Conservation (phyloP, 768 basidiomycete genomes). For the Leccinellum rugosiceps region DNA sequence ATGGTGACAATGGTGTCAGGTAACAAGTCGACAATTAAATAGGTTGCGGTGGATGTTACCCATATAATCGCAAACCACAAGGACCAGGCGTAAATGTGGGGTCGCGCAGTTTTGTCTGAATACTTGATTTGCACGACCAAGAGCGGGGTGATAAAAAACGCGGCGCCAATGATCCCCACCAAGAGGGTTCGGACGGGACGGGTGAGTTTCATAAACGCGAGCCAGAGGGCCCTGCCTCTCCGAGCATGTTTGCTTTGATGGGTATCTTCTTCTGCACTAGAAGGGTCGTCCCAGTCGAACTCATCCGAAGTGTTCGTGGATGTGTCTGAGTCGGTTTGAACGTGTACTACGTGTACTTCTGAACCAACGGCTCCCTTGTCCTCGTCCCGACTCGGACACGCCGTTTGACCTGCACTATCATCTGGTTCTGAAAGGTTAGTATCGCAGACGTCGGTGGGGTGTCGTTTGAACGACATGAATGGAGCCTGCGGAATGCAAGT, state of each 20-base stretch:
- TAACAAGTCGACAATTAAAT: constrained; percentile 60
- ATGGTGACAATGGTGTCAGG: constrained; percentile 54
- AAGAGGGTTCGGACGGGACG: constrained; percentile 56
- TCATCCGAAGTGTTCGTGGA: constrained; percentile 64
- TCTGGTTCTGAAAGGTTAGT: constrained; percentile 6
- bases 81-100: constrained; percentile 61
- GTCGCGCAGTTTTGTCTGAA: constrained; percentile 40
- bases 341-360: neutral
- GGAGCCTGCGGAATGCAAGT: constrained; percentile 2
- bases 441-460: constrained; percentile 4
- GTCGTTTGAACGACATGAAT: constrained; percentile 16
- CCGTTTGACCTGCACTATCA: neutral
- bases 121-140: constrained; percentile 67
- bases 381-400: constrained; percentile 4
- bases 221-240: constrained; percentile 60
- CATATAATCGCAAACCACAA: constrained; percentile 69
- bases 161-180: constrained; percentile 55
- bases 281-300: constrained; percentile 67
- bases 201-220: constrained; percentile 64
- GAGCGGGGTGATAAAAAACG: constrained; percentile 65
- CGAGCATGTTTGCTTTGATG: constrained; percentile 44
- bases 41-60: constrained; percentile 59
- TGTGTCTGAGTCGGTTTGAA: constrained; percentile 30
- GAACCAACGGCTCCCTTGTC: constrained; percentile 6
- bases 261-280: constrained; percentile 28